Evolutionary conservation across 2,329 filamentous ascomycete species (phyloP).

Genomic region (Aspergillus ustus): DNA sequence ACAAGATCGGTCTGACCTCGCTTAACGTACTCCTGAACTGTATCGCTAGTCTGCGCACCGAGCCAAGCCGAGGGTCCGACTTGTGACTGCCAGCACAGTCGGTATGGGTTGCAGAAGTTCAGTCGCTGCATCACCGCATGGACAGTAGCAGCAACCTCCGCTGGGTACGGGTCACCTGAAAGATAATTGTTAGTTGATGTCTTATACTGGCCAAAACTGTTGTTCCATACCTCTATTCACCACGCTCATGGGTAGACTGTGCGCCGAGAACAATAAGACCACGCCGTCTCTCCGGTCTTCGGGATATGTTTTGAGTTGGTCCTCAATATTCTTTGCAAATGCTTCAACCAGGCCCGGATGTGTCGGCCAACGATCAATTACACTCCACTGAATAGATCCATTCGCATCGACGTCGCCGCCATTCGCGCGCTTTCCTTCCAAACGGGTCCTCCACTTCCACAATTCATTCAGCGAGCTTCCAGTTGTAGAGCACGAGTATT

Average conservation of each 20-base stretch:
- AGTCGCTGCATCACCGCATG: slow-evolving; percentile 95
- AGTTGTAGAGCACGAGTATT: slow-evolving; percentile 97
- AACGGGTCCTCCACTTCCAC: slow-evolving; percentile 89
- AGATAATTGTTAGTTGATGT: slow-evolving; percentile 3
- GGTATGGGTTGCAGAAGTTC: slow-evolving; percentile 85
- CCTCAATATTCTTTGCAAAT: slow-evolving; percentile 90
- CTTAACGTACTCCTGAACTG: slow-evolving; percentile 85
- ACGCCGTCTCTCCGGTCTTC: slow-evolving; percentile 78
- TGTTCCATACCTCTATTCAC: slow-evolving; percentile 76
- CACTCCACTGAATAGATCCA: slow-evolving; percentile 89
- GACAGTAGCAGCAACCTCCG: slow-evolving; percentile 93
- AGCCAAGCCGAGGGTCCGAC: slow-evolving; percentile 95
- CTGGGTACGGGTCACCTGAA: slow-evolving; percentile 86
- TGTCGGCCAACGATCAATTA: slow-evolving; percentile 97
- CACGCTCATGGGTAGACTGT: slow-evolving; percentile 95
- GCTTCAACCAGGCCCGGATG: slow-evolving; percentile 88
- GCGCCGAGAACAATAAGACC: slow-evolving; percentile 89
- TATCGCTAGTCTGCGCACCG: slow-evolving; percentile 87
- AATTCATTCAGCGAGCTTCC: slow-evolving; percentile 95
- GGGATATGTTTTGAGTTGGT: slow-evolving; percentile 81
- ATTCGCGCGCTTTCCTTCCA: slow-evolving; percentile 75
- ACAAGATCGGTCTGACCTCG: slow-evolving; percentile 91
- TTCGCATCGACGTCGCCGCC: slow-evolving; percentile 56
- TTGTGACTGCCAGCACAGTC: slow-evolving; percentile 97
- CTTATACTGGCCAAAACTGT: background rate